Percentiles rank a stretch among this genome's conserved stretches.
phyloP scores from a whole-genome alignment of 345 rosid species.

The Passiflora organensis region DNA sequence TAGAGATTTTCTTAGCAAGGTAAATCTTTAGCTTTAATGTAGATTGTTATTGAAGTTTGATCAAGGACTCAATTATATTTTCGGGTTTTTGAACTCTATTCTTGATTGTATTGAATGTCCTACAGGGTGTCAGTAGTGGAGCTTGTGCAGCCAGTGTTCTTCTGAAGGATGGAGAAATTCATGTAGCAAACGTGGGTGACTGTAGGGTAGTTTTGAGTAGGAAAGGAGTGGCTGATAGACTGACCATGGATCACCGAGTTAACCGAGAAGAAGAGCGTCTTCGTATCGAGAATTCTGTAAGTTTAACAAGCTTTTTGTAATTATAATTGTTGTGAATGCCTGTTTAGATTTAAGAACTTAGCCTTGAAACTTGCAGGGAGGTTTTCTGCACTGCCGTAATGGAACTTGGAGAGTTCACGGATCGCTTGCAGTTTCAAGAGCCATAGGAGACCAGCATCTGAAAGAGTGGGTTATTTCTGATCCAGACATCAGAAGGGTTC shows the following conservation, averaged over 20 bases:
- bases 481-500: conserved; percentile 35
- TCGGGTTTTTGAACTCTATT: too few species aligned
- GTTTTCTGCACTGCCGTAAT: conserved; percentile 35
- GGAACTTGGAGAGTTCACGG: conserved; percentile 55
- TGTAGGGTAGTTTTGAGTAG: conserved; percentile 45
- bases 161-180: conserved; percentile 34
- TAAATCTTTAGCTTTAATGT: conserved; percentile 1
- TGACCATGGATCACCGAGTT: conserved; percentile 42
- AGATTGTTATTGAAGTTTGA: too few species aligned
- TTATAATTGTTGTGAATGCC: too few species aligned
- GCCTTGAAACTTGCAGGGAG: conserved; percentile 35
- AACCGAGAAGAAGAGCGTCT: conserved; percentile 38
- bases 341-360: too few species aligned
- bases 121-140: conserved; percentile 44
- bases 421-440: conserved; percentile 48
- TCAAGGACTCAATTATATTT: too few species aligned
- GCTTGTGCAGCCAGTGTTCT: conserved; percentile 43
- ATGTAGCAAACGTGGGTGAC: conserved; percentile 47
- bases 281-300: conserved; percentile 41
- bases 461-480: conserved; percentile 52
- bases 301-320: too few species aligned
- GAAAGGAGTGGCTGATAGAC: conserved; percentile 32
- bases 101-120: too few species aligned
- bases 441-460: conserved; percentile 46
- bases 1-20: conserved; percentile 45